These are phyloP conservation scores for Komagataella mondaviorum DNA, from an alignment of 805 yeast species.

Conservation along the genomic window DNA sequence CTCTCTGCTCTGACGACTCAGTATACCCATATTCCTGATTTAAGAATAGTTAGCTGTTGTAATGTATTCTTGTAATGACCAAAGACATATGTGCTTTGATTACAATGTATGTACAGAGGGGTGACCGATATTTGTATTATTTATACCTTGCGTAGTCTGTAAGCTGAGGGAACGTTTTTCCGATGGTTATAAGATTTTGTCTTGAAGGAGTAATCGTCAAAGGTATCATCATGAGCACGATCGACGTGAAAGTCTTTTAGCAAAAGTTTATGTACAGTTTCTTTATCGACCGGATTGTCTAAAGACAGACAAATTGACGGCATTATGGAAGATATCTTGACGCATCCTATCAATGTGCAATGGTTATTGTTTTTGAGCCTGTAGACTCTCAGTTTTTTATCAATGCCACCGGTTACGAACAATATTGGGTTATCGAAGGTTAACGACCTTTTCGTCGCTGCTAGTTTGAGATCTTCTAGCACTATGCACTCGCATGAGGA, in stretches of 20 bases:
- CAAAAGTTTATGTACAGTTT: background rate
- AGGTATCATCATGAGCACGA: background rate
- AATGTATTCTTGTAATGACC: background rate
- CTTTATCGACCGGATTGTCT: background rate
- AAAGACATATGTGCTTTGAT: background rate
- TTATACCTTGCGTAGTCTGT: background rate
- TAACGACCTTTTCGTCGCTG: background rate
- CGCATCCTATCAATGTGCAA: background rate
- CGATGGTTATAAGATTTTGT: background rate
- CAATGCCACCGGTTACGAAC: constrained; percentile 10
- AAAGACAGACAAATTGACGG: background rate
- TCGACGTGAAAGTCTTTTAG: background rate
- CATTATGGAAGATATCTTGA: background rate
- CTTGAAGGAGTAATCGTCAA: background rate
- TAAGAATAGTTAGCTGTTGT: background rate
- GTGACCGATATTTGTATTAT: background rate
- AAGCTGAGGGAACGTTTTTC: background rate
- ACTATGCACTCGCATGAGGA: constrained; percentile 6
- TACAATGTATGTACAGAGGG: background rate
- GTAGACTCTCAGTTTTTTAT: constrained; percentile 10
- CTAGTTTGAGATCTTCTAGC: background rate
- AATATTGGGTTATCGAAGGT: constrained; percentile 1
- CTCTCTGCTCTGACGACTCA: background rate
- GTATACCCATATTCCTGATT: background rate
- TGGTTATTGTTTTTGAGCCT: constrained; percentile 4